Evolutionary conservation across 2,329 filamentous ascomycete species (phyloP).

Genomic region (Zymoseptoria crescenta): DNA sequence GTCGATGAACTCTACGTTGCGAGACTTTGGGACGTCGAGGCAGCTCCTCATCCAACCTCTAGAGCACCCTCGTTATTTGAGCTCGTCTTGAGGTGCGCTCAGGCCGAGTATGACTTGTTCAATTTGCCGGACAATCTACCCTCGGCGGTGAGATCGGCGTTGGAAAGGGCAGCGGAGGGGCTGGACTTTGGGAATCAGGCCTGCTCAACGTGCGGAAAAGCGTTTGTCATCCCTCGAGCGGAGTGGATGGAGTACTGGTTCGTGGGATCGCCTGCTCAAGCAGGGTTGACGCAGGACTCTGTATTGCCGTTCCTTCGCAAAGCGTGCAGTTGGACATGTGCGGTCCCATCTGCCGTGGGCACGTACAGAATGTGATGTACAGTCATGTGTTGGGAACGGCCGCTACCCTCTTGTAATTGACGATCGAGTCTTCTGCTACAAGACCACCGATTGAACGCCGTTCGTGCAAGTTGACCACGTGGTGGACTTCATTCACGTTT

Average conservation of each 20-base stretch:
- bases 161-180: constrained; percentile 15
- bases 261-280: constrained; percentile 18
- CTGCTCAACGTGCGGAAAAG: constrained; percentile 27
- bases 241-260: constrained; percentile 34
- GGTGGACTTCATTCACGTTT: no score
- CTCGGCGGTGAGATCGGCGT: constrained; percentile 11
- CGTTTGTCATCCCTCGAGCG: constrained; percentile 26
- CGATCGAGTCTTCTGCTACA: background rate
- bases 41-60: background rate
- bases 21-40: background rate
- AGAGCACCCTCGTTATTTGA: constrained; percentile 31
- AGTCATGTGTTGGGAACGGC: background rate
- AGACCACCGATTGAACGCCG: background rate
- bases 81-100: constrained; percentile 24
- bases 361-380: background rate
- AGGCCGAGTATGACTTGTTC: constrained; percentile 18
- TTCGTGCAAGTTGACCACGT: background rate
- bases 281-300: constrained; percentile 20
- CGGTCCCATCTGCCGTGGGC: constrained; percentile 16
- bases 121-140: constrained; percentile 21
- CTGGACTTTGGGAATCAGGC: constrained; percentile 21
- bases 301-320: constrained; percentile 28
- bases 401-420: background rate
- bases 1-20: constrained; percentile 1
- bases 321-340: constrained; percentile 29